These are phyloP conservation scores for Ogataea salicorniae DNA, from an alignment of 805 yeast species.

Conservation along the genomic window DNA sequence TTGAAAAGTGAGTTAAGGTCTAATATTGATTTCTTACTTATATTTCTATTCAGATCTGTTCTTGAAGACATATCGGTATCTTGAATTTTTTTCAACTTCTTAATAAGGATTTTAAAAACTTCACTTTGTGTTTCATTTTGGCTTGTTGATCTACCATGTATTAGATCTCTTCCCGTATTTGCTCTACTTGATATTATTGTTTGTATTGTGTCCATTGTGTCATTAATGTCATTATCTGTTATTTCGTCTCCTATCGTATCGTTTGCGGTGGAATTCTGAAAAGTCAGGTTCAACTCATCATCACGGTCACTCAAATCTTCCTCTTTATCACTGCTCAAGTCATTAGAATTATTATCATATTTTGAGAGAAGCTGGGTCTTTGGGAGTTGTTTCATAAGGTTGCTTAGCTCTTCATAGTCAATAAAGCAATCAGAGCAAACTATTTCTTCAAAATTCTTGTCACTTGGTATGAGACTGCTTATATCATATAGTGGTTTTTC, in stretches of 20 bases:
- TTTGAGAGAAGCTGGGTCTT: background rate
- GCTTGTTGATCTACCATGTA: background rate
- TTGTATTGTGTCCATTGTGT: background rate
- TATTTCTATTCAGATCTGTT: background rate
- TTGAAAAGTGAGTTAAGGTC: background rate
- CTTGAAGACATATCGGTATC: constrained; percentile 2
- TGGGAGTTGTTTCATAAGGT: constrained; percentile 10
- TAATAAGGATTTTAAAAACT: constrained; percentile 1
- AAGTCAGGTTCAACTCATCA: background rate
- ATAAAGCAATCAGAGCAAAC: constrained; percentile 61
- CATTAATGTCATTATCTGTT: background rate
- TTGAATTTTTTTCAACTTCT: constrained; percentile 4
- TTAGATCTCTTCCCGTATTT: background rate
- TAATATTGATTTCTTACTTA: constrained; percentile 1
- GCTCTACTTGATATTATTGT: background rate
- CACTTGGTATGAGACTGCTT: constrained; percentile 33
- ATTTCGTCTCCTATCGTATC: background rate
- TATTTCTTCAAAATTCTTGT: constrained; percentile 39
- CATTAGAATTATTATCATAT: background rate
- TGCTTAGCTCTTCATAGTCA: constrained; percentile 27
- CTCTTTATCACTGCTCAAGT: background rate
- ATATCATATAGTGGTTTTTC: constrained; percentile 64
- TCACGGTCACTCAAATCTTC: background rate
- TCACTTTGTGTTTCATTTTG: background rate
- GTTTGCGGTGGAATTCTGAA: background rate